Conservation (phyloP, 768 basidiomycete species). For the Auricularia sp. region DNA sequence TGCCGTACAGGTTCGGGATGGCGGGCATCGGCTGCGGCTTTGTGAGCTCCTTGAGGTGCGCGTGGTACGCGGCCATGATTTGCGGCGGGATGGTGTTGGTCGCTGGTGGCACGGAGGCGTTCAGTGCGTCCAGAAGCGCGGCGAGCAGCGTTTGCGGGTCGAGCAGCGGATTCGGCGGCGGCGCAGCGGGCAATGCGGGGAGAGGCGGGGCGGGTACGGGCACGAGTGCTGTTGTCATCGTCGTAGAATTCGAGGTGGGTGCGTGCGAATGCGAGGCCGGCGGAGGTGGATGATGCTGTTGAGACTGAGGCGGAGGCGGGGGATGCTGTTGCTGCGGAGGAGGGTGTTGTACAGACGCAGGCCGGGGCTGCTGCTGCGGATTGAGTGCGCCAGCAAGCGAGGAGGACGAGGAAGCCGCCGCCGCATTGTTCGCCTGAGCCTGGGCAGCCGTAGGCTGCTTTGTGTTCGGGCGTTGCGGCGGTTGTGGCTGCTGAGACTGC, state of each 20-base stretch:
- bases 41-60: slow-evolving; percentile 44
- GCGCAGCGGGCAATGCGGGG: neutral
- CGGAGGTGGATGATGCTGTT: neutral
- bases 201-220: neutral
- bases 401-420: too few species aligned
- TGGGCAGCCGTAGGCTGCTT: neutral
- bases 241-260: neutral
- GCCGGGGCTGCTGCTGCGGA: neutral
- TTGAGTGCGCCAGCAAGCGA: neutral
- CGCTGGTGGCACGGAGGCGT: slow-evolving; percentile 23
- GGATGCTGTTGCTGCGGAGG: neutral
- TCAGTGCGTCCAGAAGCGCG: neutral
- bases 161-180: neutral
- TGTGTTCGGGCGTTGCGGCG: too few species aligned
- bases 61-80: slow-evolving; percentile 71
- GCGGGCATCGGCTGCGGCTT: slow-evolving; percentile 36
- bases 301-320: neutral
- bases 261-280: neutral
- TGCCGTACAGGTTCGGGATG: slow-evolving; percentile 64
- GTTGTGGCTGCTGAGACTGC: too few species aligned
- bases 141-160: neutral
- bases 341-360: neutral
- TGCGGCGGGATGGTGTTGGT: slow-evolving; percentile 35
- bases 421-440: too few species aligned
- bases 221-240: neutral